Base-by-base conservation (phyloP, 2,329 filamentous ascomycete species). In the Hypoxylon sp. region DNA sequence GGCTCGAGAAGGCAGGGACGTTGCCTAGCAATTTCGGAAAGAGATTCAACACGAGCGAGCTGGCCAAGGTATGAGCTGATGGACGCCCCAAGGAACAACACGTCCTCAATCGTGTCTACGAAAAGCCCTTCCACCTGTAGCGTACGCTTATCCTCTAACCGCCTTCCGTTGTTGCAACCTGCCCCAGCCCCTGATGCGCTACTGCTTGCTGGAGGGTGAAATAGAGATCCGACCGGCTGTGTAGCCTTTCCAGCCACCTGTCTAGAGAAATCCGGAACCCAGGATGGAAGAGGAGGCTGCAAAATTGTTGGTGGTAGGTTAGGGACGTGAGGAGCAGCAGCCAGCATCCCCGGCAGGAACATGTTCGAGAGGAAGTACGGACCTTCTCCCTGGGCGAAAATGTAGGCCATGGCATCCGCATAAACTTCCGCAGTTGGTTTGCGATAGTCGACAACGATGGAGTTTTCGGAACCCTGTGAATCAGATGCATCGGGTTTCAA, bases 31-130 rank as follows among this genome's bases (percentile, higher is more conserved):
- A 9, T 25, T 43, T 62, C 14, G 17, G 25, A 23, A 43, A 62
- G 43, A 32, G 43, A 41, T 14, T 41, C 51, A 45, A 56, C 23
- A 5, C 52, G 32, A 55, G 41, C 13, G 25, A 64, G 48, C 7
- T 53, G 48, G 13, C 17, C 41, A 2, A 60, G 30, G 28, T 49
- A 52, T 2, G 55, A 32, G 4, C 49, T 30, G 11, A 55, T 6
- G 32, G 61, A 53, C n/a, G 14, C 0, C 21, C 61, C 61, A 30
- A 64, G 36, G 5, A n/a, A 48, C n/a, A 53, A 36, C 6, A 64
- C 61, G 1, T 64, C 53, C 13, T 60, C 55, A n/a, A 64, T 64
- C 11, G 41, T 64, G 41, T 64, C 61, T 2, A 64, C 55, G 61
- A 64, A 60, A 11, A 64, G 49, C 1, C 61, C 61, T 49, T 64